Evolutionary conservation across 2,329 filamentous ascomycete species (phyloP).

Genomic region (Alternaria postmessia): DNA sequence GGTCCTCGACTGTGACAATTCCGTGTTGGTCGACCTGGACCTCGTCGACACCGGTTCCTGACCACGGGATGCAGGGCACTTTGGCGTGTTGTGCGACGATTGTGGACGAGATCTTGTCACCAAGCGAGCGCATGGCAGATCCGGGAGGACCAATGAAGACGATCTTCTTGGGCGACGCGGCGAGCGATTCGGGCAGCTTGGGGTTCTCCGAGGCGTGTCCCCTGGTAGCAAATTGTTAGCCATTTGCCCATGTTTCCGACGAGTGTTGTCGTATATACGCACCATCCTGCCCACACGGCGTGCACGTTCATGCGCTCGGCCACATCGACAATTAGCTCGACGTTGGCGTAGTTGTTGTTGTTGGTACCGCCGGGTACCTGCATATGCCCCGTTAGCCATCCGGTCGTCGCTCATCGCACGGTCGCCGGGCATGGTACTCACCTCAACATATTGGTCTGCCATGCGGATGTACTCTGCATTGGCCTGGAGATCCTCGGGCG

Average conservation of each 20-base stretch:
- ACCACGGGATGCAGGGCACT: constrained; percentile 99
- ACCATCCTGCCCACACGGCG: constrained; percentile 99
- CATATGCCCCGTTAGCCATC: constrained; percentile 28
- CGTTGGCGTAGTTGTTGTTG: constrained; percentile 99
- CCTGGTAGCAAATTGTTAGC: constrained; percentile 34
- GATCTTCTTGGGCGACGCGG: constrained; percentile 96
- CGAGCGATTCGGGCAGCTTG: constrained; percentile 93
- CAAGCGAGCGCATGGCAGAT: constrained; percentile 97
- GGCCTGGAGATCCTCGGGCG: constrained; percentile 93
- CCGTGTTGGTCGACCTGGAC: constrained; percentile 81
- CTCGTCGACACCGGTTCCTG: constrained; percentile 85
- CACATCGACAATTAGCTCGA: constrained; percentile 98
- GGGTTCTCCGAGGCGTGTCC: constrained; percentile 99
- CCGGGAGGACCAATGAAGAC: constrained; percentile 98
- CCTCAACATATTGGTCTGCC: constrained; percentile 98
- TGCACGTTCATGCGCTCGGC: constrained; percentile 98
- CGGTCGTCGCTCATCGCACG: not conserved
- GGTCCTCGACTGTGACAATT: constrained; percentile 90
- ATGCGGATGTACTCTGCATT: constrained; percentile 99
- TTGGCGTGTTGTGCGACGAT: constrained; percentile 97
- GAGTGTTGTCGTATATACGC: constrained; percentile 49
- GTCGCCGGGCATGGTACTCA: constrained; percentile 43
- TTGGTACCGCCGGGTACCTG: constrained; percentile 95
- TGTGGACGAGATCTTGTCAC: constrained; percentile 99
- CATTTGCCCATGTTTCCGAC: constrained; percentile 1